A percentile compares a stretch with the other conserved stretches of the same genome.
Evolutionary conservation across 768 basidiomycete genomes (phyloP).

Genomic region (Hygrocybe coccinea): DNA sequence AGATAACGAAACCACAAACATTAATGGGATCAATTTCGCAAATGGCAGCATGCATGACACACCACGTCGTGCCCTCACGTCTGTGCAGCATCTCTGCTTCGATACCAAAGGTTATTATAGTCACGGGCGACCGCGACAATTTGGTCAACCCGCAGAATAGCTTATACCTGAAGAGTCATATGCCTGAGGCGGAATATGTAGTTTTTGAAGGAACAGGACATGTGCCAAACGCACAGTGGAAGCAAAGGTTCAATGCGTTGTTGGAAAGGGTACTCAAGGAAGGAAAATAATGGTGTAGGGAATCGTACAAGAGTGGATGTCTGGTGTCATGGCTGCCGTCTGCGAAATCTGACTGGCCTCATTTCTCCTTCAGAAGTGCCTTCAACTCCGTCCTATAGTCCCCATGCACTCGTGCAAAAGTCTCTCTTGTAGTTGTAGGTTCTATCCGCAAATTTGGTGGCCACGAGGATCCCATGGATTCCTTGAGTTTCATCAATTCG

Average conservation of each 20-base stretch:
- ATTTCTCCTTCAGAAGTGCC: slow-evolving; percentile 42
- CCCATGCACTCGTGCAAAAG: slow-evolving; percentile 35
- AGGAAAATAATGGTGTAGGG: slow-evolving; percentile 32
- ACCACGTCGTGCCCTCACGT: slow-evolving; percentile 48
- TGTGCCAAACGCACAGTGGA: slow-evolving; percentile 48
- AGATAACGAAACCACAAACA: slow-evolving; percentile 53
- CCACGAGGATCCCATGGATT: slow-evolving; percentile 34
- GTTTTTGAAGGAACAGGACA: slow-evolving; percentile 63
- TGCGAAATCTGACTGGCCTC: slow-evolving; percentile 8
- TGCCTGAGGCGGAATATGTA: slow-evolving; percentile 58
- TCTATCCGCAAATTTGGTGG: slow-evolving; percentile 46
- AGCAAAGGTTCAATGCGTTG: slow-evolving; percentile 47
- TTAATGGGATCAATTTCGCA: slow-evolving; percentile 65
- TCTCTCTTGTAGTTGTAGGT: slow-evolving; percentile 38
- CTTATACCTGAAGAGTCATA: slow-evolving; percentile 45
- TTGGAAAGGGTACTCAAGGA: slow-evolving; percentile 55
- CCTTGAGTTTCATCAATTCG: slow-evolving; percentile 32
- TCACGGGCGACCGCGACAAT: slow-evolving; percentile 67
- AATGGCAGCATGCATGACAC: slow-evolving; percentile 62
- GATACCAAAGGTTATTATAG: slow-evolving; percentile 60
- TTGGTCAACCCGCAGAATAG: slow-evolving; percentile 53
- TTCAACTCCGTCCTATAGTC: slow-evolving; percentile 36
- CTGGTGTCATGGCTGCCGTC: no score
- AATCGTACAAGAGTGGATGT: no score
- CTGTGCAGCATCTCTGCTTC: slow-evolving; percentile 45